Evolutionary conservation across 1,139 yeast species (phyloP), one percentile per base, ranked within the genome.

Genomic region (Yamadazyma conglobata): DNA sequence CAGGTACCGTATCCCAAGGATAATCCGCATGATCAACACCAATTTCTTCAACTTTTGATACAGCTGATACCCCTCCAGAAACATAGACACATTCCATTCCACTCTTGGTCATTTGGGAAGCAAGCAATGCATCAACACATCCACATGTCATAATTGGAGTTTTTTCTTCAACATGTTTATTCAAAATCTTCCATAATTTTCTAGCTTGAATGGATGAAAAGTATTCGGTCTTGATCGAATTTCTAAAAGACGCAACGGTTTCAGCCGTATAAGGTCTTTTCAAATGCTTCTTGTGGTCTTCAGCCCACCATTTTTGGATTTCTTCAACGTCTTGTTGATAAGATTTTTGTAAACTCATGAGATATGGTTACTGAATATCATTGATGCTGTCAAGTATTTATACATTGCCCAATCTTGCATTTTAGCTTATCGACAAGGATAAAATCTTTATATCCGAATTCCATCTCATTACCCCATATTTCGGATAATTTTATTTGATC

Each of bases 71-170:
- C 72, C 81, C 76, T 3, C 85, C 84, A 13, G 80, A 73, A 9
- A 77, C 70, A 44, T 78, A 78, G 5, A 72, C 66, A n/a, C 72
- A 70, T 37, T 73, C 73, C 42, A 73, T 69, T 33, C 67, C 66
- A 28, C 58, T 53, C 27, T 50, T 51, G 7, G 77, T 58, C 35
- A 37, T 34, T 47, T 78, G 83, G 5, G 79, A 53, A 62, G 77
- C 73, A 35, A 77, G 80, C 5, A 73, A 72, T 3, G 84, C 83
- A 41, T 78, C 85, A 21, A 75, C 71, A 6, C 77, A 72, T 3
- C 85, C 84, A 37, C 77, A 54, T 0, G 82, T 77, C 46, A 72
- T 73, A 14, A 74, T 67, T 0, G 83, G 81, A 28, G 54, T 50
- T 15, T 60, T 57, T 24, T 68, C 58, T 15, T 55, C 46, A 30